phyloP scores from a whole-genome alignment of 805 yeast species.

The Starmera quercuum region DNA sequence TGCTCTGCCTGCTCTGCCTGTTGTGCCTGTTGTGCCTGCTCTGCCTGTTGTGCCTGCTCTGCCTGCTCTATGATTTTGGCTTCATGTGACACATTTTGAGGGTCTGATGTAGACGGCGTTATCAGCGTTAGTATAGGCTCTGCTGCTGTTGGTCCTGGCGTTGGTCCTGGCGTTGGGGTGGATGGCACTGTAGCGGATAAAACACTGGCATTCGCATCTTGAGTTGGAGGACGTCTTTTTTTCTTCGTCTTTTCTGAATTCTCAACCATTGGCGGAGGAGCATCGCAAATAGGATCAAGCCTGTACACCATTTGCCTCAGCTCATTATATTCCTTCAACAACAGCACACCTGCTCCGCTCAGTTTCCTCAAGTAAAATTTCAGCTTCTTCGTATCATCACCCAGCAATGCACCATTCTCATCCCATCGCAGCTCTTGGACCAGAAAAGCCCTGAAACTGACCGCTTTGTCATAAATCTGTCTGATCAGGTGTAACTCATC shows the following conservation, averaged over 20 bases:
- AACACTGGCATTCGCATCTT: neutral
- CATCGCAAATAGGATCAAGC: slow-evolving; percentile 18
- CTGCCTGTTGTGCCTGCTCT: slow-evolving; percentile 5
- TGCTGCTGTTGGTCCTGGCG: neutral
- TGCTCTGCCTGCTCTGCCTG: slow-evolving; percentile 2
- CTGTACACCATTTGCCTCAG: slow-evolving; percentile 20
- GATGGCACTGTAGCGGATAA: neutral
- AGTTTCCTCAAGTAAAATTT: slow-evolving; percentile 40
- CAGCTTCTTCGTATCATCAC: slow-evolving; percentile 21
- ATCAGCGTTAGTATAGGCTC: neutral
- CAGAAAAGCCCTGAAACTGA: slow-evolving; percentile 15
- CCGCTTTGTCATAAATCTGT: slow-evolving; percentile 10
- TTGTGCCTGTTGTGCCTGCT: slow-evolving; percentile 4
- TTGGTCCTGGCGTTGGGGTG: neutral
- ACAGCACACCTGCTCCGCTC: slow-evolving; percentile 32
- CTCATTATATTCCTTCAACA: slow-evolving; percentile 25
- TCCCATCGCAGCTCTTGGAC: slow-evolving; percentile 8
- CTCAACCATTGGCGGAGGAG: slow-evolving; percentile 19
- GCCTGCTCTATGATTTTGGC: neutral
- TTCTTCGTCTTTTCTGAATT: slow-evolving; percentile 14
- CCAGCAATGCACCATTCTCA: slow-evolving; percentile 13
- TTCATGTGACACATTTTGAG: neutral
- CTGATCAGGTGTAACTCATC: slow-evolving; percentile 23
- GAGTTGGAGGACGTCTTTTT: neutral
- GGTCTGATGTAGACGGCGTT: neutral